Evolutionary conservation across 495 filamentous ascomycete genomes (phyloP).

Genomic region (Hypomontagnella submonticulosa): DNA sequence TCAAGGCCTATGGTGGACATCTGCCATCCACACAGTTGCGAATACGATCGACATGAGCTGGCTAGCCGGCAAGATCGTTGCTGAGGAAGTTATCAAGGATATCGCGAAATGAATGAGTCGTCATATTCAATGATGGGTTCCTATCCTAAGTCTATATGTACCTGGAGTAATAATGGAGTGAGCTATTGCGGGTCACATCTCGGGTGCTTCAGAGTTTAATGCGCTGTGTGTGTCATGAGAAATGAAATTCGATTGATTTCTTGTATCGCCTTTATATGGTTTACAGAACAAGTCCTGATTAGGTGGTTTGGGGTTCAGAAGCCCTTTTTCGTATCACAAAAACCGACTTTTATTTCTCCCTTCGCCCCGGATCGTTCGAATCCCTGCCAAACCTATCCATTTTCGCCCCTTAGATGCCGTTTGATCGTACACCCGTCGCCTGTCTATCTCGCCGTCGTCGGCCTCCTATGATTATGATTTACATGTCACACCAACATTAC

Average conservation of each 20-base stretch:
- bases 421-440: constrained; percentile 30
- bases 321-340: constrained; percentile 20
- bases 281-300: constrained; percentile 31
- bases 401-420: constrained; percentile 36
- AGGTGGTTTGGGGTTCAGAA: constrained; percentile 7
- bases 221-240: constrained; percentile 6
- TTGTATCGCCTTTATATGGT: constrained; percentile 20
- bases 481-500: constrained; percentile 34
- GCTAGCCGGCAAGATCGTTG: constrained; percentile 42
- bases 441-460: constrained; percentile 9
- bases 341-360: constrained; percentile 27
- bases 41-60: constrained; percentile 44
- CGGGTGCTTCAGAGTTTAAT: too few relatives aligned
- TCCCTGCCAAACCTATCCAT: constrained; percentile 37
- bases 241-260: constrained; percentile 32
- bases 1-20: constrained; percentile 46
- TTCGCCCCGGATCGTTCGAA: constrained; percentile 21
- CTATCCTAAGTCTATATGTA: too few relatives aligned
- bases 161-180: too few relatives aligned
- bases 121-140: too few relatives aligned
- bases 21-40: constrained; percentile 34
- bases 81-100: constrained; percentile 37
- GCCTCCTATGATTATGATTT: constrained; percentile 23
- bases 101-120: background rate
- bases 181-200: too few relatives aligned